These are phyloP conservation scores for Verticillium dahliae DNA, from an alignment of 2,329 filamentous ascomycete genomes.

Conservation along the genomic window DNA sequence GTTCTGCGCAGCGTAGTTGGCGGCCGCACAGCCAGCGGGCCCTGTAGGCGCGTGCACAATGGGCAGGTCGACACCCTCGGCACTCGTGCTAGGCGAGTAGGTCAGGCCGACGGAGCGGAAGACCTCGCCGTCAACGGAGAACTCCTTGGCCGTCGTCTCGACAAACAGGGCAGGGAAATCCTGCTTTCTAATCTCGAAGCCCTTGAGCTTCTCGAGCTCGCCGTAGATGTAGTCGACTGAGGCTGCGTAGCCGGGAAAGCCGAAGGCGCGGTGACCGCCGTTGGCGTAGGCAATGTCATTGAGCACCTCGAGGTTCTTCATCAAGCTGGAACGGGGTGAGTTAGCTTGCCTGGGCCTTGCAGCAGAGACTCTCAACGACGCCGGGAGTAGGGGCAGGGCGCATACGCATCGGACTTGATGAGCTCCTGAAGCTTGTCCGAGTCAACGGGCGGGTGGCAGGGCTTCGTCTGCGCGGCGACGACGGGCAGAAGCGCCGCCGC, in stretches of 20 bases:
- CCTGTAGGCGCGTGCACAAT: conserved; percentile 21
- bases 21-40: conserved; percentile 14
- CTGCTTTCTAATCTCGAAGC: conserved; percentile 20
- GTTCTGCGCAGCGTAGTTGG: conserved; percentile 15
- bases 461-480: not conserved
- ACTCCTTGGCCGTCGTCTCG: conserved; percentile 7
- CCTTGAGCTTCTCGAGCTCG: conserved; percentile 18
- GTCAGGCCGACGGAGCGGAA: conserved; percentile 20
- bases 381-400: not conserved
- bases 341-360: not conserved
- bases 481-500: not conserved
- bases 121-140: conserved; percentile 15
- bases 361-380: not conserved
- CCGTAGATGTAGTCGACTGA: conserved; percentile 23
- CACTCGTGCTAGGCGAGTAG: conserved; percentile 22
- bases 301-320: conserved; percentile 17
- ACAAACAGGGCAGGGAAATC: conserved; percentile 21
- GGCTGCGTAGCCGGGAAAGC: conserved; percentile 24
- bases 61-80: conserved; percentile 18
- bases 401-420: conserved; percentile 28
- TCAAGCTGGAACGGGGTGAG: conserved; percentile 1
- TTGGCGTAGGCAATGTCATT: conserved; percentile 23
- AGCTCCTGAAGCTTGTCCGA: conserved; percentile 31
- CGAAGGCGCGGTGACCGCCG: conserved; percentile 23
- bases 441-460: conserved; percentile 11